Evolutionary conservation across 768 basidiomycete species (phyloP), one percentile per base, ranked within the genome.

Genomic region (Xanthoconium purpureum): DNA sequence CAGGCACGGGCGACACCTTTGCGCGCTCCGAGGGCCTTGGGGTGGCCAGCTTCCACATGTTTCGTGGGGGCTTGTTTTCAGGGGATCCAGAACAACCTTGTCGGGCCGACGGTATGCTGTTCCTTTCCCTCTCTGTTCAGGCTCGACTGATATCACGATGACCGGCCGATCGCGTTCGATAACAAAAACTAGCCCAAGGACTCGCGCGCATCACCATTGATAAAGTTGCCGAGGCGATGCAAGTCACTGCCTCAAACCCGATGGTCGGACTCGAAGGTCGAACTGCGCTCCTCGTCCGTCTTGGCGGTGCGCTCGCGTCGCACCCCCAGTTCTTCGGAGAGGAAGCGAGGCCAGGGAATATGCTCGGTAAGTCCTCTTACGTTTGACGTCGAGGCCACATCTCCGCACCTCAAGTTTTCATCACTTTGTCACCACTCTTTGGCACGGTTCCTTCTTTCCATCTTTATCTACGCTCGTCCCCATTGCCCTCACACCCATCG

Each of bases 211-310:
- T 97, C 42, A 88, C 88, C 0, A 67, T 78, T 3, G 79, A 84
- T 46, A 77, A 75, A 44, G 78, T 88, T 28, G 80, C 85, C 6
- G 61, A 74, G 37, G 88, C 84, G 3, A 85, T 98, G 80, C 96
- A 98, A 72, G 94, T 94, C 29, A 78, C 71, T 48, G 74, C 80
- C 2, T 58, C 77, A 0, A 98, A 98, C 68, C 88, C 91, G 0
- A 90, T 98, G 85, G 85, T 91, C 17, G 96, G 94, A 7, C 79
- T 98, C 18, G 87, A 93, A 58, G 96, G 96, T 2, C 86, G 96
- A 35, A 78, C 93, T 0, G 78, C 82, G 0, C 80, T 98, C 5
- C 80, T 98, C 17, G 76, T 79, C 62, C 86, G 84, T 58, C 84
- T 98, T 42, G 81, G 83, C 44, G 74, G 76, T 35, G 94, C 94